A percentile compares a stretch with the other conserved stretches of the same genome.
Evolutionary conservation across 73 alveolate species (phyloP).

Genomic region (Paramecium caudatum): DNA sequence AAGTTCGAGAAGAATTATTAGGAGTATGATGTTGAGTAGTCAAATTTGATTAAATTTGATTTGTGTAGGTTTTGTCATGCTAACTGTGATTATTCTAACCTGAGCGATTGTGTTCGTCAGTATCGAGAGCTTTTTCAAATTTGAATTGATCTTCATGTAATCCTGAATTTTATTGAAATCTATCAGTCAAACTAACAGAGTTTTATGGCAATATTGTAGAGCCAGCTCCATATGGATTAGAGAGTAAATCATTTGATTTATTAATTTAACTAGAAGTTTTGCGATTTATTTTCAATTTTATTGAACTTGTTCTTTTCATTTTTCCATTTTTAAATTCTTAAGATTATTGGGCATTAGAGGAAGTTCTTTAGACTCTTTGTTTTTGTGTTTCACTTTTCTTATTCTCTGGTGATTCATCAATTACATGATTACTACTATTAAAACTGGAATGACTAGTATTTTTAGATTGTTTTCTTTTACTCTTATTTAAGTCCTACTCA

Average conservation of each 20-base stretch:
- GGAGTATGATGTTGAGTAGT: conserved; percentile 52
- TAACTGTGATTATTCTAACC: not conserved
- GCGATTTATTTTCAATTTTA: not conserved
- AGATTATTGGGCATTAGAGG: conserved; percentile 10
- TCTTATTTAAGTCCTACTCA: not conserved
- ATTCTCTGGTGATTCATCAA: not conserved
- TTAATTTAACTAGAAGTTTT: not conserved
- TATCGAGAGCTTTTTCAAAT: not conserved
- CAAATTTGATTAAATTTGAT: not conserved
- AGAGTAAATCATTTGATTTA: not conserved
- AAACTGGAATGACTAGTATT: conserved; percentile 6
- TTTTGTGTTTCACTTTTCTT: not conserved
- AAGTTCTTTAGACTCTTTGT: not conserved
- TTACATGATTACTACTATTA: conserved; percentile 3
- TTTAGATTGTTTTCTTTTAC: not conserved
- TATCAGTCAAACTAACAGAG: conserved; percentile 8
- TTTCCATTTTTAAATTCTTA: not conserved
- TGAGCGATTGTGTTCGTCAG: not conserved
- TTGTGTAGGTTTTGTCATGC: not conserved
- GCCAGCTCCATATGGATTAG: conserved; percentile 24
- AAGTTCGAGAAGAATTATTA: conserved; percentile 32
- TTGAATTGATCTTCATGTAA: not conserved
- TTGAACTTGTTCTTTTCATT: conserved; percentile 20
- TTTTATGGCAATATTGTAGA: not conserved
- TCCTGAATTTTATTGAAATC: not conserved